Evolutionary conservation across 2,329 filamentous ascomycete genomes (phyloP).

Genomic region (Fusarium longipes): DNA sequence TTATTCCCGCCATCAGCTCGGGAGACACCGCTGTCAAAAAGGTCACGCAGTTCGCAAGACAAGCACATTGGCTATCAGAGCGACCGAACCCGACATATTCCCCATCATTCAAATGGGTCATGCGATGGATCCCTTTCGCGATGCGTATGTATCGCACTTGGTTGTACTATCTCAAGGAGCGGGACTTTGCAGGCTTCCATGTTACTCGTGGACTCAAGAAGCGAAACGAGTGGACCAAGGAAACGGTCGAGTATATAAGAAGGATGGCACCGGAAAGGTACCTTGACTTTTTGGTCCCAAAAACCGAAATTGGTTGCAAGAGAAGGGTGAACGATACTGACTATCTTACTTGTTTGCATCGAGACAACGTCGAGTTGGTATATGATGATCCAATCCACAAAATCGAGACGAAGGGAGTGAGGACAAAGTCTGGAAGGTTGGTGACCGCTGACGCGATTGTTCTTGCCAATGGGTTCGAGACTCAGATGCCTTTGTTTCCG

Average conservation of each 20-base stretch:
- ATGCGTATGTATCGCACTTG: slow-evolving; percentile 39
- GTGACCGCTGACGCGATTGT: slow-evolving; percentile 53
- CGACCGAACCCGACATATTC: slow-evolving; percentile 42
- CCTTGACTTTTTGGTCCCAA: slow-evolving; percentile 47
- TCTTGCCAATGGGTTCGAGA: slow-evolving; percentile 62
- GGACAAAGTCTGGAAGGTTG: slow-evolving; percentile 31
- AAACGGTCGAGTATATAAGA: slow-evolving; percentile 45
- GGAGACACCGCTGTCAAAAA: slow-evolving; percentile 48
- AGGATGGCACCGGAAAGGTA: slow-evolving; percentile 45
- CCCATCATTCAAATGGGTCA: slow-evolving; percentile 37
- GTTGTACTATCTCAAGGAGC: slow-evolving; percentile 39
- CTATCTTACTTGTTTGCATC: slow-evolving; percentile 48
- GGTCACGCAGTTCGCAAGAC: slow-evolving; percentile 61
- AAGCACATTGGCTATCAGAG: slow-evolving; percentile 59
- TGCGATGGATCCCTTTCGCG: slow-evolving; percentile 40
- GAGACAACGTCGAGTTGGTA: slow-evolving; percentile 48
- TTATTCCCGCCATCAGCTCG: slow-evolving; percentile 40
- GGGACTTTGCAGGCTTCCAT: slow-evolving; percentile 42
- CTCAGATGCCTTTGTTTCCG: slow-evolving; percentile 58
- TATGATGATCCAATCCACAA: slow-evolving; percentile 31
- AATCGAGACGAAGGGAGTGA: slow-evolving; percentile 29
- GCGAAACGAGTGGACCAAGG: slow-evolving; percentile 28
- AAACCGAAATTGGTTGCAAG: slow-evolving; percentile 52
- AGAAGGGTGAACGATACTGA: slow-evolving; percentile 51
- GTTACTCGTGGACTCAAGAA: slow-evolving; percentile 18